These are phyloP conservation scores for Psidium friedrichsthalianum DNA, from an alignment of 345 rosid species.

Conservation along the genomic window DNA sequence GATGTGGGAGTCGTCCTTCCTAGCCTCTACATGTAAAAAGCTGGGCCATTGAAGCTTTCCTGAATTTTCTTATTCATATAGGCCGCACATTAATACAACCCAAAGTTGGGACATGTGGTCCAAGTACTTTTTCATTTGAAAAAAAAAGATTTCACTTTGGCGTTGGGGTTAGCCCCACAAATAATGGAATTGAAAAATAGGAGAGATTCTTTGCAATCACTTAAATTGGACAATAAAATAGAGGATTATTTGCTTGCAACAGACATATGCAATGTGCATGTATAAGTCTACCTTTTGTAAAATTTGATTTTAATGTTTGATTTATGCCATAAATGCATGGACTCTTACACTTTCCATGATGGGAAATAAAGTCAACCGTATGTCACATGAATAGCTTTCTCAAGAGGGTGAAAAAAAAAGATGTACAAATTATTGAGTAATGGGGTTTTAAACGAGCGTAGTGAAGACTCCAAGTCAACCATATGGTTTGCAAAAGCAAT, in stretches of 20 bases:
- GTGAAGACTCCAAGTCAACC: background rate
- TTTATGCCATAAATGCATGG: background rate
- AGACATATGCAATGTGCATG: background rate
- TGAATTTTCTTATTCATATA: background rate
- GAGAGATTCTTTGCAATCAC: background rate
- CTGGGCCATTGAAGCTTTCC: background rate
- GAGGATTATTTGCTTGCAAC: background rate
- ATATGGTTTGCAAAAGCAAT: background rate
- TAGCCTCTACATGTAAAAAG: background rate
- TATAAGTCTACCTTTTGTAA: background rate
- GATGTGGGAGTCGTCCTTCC: background rate
- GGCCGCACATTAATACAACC: background rate
- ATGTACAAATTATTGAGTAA: background rate
- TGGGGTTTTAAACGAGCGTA: background rate
- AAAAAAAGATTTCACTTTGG: background rate
- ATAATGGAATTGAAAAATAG: background rate
- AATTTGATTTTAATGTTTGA: background rate
- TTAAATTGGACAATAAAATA: background rate
- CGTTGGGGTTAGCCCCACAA: background rate
- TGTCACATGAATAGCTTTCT: background rate
- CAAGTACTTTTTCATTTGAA: background rate
- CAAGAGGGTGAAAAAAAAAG: too few species aligned
- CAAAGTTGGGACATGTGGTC: background rate
- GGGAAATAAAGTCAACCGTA: background rate
- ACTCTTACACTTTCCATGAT: background rate